Evolutionary conservation across 768 basidiomycete genomes (phyloP), one percentile per base, ranked within the genome.

Genomic region (Tulasnella sp.): DNA sequence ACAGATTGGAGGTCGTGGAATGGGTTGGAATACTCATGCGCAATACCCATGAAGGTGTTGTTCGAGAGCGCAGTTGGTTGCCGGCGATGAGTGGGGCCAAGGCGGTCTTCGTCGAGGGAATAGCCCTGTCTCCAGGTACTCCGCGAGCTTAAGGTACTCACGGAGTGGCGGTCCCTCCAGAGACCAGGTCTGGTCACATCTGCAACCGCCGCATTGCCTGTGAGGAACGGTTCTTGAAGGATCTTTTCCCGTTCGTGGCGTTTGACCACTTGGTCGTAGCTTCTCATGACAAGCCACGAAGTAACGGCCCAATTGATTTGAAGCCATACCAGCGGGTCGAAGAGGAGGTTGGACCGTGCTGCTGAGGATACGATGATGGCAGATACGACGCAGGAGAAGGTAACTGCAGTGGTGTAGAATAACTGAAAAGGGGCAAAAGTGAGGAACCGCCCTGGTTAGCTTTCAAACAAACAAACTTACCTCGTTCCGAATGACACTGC

Each of bases 241-340:
- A 89, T 81, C 1, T 85, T 85, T 58, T 90, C 89, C 64, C 85
- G 82, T 80, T 91, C 89, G 78, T 90, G 88, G n/a, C 90, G 85
- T 38, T 84, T 85, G 25, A 90, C 85, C 9, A 90, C 89, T 29
- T 88, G 85, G 58, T 86, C 84, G 78, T 89, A 89, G 81, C 88
- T 89, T 78, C 89, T 87, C 78, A 90, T 87, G 42, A 79, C 85
- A 42, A 89, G 82, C 17, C 88, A 71, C 0, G 89, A 89, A 22
- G 89, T 85, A 15, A 89, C 80, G 22, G 85, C 84, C 89, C 90
- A 90, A 79, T 88, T 87, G 22, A 89, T 74, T 12, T 82, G 82
- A 76, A 89, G 84, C 89, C 89, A 91, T 22, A 85, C 84, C 8
- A 84, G 83, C 19, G 87, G 83, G 37, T 84, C 85, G 39, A 89